Evolutionary conservation across 2,329 filamentous ascomycete species (phyloP), one percentile per base, ranked within the genome.

Genomic region (Fonsecaea pedrosoi): DNA sequence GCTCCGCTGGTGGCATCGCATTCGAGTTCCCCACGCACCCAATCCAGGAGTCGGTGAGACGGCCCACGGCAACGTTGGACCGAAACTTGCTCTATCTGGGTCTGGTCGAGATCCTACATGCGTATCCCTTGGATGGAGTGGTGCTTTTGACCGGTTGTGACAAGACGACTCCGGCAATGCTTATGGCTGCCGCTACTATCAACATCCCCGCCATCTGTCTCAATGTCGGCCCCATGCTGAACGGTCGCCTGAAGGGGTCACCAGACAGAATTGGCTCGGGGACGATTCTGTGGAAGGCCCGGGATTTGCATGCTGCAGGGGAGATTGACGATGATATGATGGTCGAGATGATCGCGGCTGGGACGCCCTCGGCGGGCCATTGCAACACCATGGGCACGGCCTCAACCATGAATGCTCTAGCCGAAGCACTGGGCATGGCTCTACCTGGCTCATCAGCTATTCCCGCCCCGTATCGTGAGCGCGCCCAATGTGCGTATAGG

Each of bases 321-420:
- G 76, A 83, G 63, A 82, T 84, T 50, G 77, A 79, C 54, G 76
- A 78, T 9, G 76, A 81, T 40, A 76, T 80, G 59, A 77, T 83
- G 32, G 76, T 83, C 48, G 82, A 84, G 55, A 81, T 83, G 72
- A 77, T 84, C 2, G 77, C 78, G 1, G 73, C 74, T 69, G 78
- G 79, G 77, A 80, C 81, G 10, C 82, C 81, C 1, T 83, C 79
- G 1, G 80, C 76, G 6, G 83, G 81, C 42, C 82, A 83, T 68
- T 85, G 83, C 72, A 84, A 84, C 71, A 84, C 82, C 15, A 85
- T 85, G 83, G 82, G 83, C 56, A 85, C 83, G 15, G 83, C 83
- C 2, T 82, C 81, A 6, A 85, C 82, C 0, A 84, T 85, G 82
- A 84, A 84, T 68, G 81, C 82, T 0, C 77, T 84, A 1, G 82